A percentile compares a stretch with the other conserved stretches of the same genome.
Conservation (phyloP, 176 grass and related monocot species). For the Musa beccarii region DNA sequence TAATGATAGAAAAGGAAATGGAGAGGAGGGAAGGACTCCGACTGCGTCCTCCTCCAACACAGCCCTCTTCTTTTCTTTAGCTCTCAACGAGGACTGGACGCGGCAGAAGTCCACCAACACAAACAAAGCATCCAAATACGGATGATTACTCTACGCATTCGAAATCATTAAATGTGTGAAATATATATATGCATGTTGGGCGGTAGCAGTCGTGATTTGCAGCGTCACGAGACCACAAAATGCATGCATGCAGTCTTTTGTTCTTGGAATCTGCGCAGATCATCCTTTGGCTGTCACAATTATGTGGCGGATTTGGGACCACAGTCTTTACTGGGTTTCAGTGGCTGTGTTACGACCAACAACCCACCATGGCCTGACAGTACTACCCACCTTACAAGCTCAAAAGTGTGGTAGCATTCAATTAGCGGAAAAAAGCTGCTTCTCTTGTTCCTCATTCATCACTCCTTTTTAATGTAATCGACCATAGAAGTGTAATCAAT, state of each 20-base stretch:
- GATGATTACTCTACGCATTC: not conserved
- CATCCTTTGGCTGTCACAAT: too few species aligned
- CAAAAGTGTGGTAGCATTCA: slow-evolving; percentile 1
- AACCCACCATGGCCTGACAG: not conserved
- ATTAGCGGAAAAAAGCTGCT: not conserved
- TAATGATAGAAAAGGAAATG: too few species aligned
- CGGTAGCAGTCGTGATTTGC: not conserved
- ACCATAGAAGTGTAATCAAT: too few species aligned
- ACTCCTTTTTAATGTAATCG: too few species aligned
- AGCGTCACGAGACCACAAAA: not conserved
- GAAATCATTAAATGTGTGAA: not conserved
- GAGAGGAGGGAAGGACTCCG: not conserved
- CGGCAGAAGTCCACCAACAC: not conserved
- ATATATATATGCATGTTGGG: not conserved
- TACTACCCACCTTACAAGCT: not conserved
- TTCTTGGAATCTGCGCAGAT: too few species aligned
- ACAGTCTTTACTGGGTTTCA: not conserved
- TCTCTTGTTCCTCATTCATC: too few species aligned
- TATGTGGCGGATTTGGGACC: not conserved
- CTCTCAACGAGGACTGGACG: not conserved
- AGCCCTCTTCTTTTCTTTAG: not conserved
- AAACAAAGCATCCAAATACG: not conserved
- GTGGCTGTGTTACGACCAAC: not conserved
- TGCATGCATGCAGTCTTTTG: too few species aligned
- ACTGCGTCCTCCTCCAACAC: not conserved